Conservation (phyloP, 495 filamentous ascomycete genomes). For the Aspergillus steynii region DNA sequence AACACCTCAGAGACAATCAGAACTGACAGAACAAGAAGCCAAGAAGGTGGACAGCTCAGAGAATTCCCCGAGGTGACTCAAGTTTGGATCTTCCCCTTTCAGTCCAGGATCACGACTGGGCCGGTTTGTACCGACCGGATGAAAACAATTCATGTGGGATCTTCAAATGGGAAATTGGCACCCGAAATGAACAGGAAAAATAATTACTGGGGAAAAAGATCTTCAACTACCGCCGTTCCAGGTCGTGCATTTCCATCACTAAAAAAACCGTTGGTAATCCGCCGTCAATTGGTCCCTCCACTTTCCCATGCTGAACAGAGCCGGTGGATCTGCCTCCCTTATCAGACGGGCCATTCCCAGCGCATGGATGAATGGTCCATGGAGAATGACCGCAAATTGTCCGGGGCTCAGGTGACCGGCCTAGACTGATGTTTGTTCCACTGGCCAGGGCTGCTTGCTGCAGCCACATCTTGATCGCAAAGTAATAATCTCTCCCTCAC, state of each 20-base stretch:
- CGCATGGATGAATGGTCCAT: conserved; percentile 1
- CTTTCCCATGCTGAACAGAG: conserved; percentile 7
- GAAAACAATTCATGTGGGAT: not conserved
- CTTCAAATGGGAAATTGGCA: not conserved
- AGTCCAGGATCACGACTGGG: not conserved
- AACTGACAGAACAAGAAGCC: not conserved
- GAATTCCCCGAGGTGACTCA: conserved; percentile 16
- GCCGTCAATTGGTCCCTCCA: conserved; percentile 7
- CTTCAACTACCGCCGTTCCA: not conserved
- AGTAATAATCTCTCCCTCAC: conserved; percentile 7
- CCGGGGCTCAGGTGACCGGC: conserved; percentile 23
- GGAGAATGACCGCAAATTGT: conserved; percentile 15
- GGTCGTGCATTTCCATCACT: not conserved
- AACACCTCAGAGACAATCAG: too few relatives aligned
- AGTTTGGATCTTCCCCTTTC: conserved; percentile 7
- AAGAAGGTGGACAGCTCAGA: not conserved
- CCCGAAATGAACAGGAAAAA: not conserved
- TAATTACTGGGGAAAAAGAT: not conserved
- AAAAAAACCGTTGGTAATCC: conserved; percentile 8
- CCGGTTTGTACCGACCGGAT: not conserved
- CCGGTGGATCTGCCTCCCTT: conserved; percentile 16
- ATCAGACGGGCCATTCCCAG: conserved; percentile 19
- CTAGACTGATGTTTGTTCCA: conserved; percentile 23
- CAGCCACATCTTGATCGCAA: conserved; percentile 37
- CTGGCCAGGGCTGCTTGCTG: conserved; percentile 23